Conservation (phyloP, 257 asterid genomes). For the Nicotiana noctiflora region DNA sequence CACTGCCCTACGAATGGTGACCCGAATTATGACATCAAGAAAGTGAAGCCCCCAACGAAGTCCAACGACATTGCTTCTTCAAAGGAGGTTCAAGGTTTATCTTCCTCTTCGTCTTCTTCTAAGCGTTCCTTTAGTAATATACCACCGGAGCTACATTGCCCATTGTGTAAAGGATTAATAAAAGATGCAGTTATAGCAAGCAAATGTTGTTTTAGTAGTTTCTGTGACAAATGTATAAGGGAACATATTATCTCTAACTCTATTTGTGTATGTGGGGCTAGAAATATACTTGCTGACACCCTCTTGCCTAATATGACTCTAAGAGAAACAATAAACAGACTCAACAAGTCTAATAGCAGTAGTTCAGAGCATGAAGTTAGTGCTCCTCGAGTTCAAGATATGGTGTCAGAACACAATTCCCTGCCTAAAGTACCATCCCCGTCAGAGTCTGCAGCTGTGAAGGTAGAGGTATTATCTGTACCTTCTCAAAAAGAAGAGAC, state of each 20-base stretch:
- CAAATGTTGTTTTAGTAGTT: constrained; percentile 90
- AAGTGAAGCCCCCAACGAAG: constrained; percentile 80
- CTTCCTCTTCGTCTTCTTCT: constrained; percentile 25
- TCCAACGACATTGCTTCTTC: constrained; percentile 89
- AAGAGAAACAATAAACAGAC: constrained; percentile 71
- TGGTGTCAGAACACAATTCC: constrained; percentile 68
- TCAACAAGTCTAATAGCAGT: constrained; percentile 58
- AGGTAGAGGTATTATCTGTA: constrained; percentile 42
- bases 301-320: constrained; percentile 86
- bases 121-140: constrained; percentile 60
- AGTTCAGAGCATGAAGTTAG: constrained; percentile 64
- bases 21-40: constrained; percentile 74
- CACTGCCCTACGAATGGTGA: constrained; percentile 98
- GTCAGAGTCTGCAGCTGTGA: constrained; percentile 60
- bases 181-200: constrained; percentile 91
- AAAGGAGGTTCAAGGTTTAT: constrained; percentile 76
- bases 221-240: constrained; percentile 82
- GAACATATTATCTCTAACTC: constrained; percentile 70
- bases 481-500: constrained; percentile 43
- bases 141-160: constrained; percentile 83
- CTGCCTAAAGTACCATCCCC: constrained; percentile 75
- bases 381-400: constrained; percentile 66
- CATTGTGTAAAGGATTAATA: constrained; percentile 91
- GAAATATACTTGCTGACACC: constrained; percentile 75
- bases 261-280: constrained; percentile 70